Evolutionary conservation across 352 stramenopile genomes (phyloP), one percentile per base, ranked within the genome.

Genomic region (Phytophthora pluvialis): DNA sequence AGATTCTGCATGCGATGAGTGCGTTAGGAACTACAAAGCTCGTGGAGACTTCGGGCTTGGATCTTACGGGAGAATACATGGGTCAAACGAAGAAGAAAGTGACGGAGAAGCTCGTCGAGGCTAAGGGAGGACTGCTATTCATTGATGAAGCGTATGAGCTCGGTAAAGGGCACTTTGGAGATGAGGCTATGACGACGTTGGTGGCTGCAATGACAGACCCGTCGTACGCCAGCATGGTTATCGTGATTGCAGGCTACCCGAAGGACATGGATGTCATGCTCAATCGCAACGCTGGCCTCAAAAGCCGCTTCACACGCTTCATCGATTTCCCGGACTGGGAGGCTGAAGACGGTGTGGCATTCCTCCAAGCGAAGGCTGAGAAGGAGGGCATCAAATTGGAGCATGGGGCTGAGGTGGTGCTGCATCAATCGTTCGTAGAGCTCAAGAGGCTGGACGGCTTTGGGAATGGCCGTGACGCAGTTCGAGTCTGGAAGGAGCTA

Each of bases 131-230:
- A 16, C 81, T 99, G 43, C 64, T 98, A 5, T 98, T 98, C 55
- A 89, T 98, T 35, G 88, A 98, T 68, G 95, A 98, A 65, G 87
- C 92, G 1, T 98, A 98, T 66, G 94, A 90, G 18, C 60, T 98
- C 6, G 84, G 94, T 2, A 95, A 96, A 79, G 89, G 77, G 3
- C 36, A 56, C 1, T 97, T 72, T 70, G 86, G 83, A 10, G 89
- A 92, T 38, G 90, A 98, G 68, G 94, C 89, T 4, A 95, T 97
- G 77, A 95, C 95, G 56, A 91, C 89, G 12, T 66, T 98, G 1
- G 86, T 98, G 1, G 90, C 89, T 21, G 86, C 87, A 8, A 95
- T 98, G 88, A 98, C 93, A 2, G 78, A 89, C 36, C 83, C 88
- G 18, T 72, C 58, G 48, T 96, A 96, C 46, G 77, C 77, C 16